Conservation (phyloP, 2,329 filamentous ascomycete genomes). For the Phialocephala sp. region DNA sequence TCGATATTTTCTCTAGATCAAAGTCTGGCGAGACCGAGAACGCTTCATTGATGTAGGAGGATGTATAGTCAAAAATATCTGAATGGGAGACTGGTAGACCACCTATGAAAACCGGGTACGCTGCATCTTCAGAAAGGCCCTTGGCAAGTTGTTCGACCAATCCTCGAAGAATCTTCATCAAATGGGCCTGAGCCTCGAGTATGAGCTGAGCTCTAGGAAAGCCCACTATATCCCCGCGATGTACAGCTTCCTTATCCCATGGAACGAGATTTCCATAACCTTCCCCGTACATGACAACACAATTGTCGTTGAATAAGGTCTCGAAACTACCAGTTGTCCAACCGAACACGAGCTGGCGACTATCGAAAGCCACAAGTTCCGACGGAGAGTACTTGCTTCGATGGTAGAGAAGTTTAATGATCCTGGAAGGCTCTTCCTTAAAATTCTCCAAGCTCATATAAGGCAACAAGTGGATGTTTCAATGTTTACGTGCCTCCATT, state of each 20-base stretch:
- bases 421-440: slow-evolving; percentile 6
- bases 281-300: slow-evolving; percentile 17
- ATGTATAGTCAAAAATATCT: not conserved
- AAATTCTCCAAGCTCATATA: slow-evolving; percentile 18
- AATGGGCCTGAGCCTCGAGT: slow-evolving; percentile 11
- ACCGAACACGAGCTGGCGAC: not conserved
- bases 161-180: not conserved
- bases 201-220: slow-evolving; percentile 17
- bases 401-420: slow-evolving; percentile 17
- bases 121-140: not conserved
- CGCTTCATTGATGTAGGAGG: slow-evolving; percentile 16
- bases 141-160: not conserved
- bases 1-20: slow-evolving; percentile 6
- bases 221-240: slow-evolving; percentile 12
- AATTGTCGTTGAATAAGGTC: slow-evolving; percentile 1
- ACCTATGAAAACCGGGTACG: not conserved
- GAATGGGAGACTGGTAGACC: too few relatives aligned
- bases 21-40: slow-evolving; percentile 21
- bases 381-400: slow-evolving; percentile 10
- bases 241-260: slow-evolving; percentile 9
- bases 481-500: not conserved
- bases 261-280: slow-evolving; percentile 14
- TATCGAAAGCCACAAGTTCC: slow-evolving; percentile 16
- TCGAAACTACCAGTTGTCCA: slow-evolving; percentile 12
- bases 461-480: not conserved